phyloP scores from a whole-genome alignment of 495 filamentous ascomycete genomes.

The Trichoderma virens region DNA sequence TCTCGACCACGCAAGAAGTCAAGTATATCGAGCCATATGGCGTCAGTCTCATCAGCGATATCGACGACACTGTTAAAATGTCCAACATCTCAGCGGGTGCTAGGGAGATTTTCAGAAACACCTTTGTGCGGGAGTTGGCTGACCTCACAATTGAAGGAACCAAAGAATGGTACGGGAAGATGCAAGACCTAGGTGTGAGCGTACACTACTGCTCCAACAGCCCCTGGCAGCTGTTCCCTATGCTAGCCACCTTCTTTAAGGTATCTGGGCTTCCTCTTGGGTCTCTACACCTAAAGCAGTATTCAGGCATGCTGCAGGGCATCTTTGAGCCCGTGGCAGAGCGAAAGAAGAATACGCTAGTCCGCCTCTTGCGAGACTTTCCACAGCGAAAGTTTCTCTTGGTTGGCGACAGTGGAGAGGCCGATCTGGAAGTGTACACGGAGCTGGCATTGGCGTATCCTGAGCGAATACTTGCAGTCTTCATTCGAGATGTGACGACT shows the following conservation, averaged over 20 bases:
- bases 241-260: conserved; percentile 76
- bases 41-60: conserved; percentile 91
- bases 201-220: conserved; percentile 92
- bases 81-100: conserved; percentile 81
- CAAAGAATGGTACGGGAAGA: conserved; percentile 72
- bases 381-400: conserved; percentile 84
- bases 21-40: conserved; percentile 70
- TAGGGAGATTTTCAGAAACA: conserved; percentile 91
- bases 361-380: conserved; percentile 81
- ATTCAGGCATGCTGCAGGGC: conserved; percentile 89
- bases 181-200: conserved; percentile 72
- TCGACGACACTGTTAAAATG: conserved; percentile 96
- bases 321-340: conserved; percentile 98
- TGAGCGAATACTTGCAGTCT: conserved; percentile 69
- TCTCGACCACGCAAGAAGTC: conserved; percentile 71
- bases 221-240: conserved; percentile 91
- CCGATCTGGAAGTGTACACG: conserved; percentile 94
- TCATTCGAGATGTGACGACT: conserved; percentile 92
- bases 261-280: conserved; percentile 73
- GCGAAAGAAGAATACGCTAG: conserved; percentile 78
- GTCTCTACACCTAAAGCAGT: conserved; percentile 91
- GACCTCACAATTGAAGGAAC: conserved; percentile 83
- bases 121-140: conserved; percentile 76
- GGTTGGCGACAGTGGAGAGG: conserved; percentile 92
- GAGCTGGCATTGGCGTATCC: conserved; percentile 82